These are phyloP conservation scores for Mucor racemosus DNA, from an alignment of 371 early-diverging fungal genomes.

Conservation along the genomic window DNA sequence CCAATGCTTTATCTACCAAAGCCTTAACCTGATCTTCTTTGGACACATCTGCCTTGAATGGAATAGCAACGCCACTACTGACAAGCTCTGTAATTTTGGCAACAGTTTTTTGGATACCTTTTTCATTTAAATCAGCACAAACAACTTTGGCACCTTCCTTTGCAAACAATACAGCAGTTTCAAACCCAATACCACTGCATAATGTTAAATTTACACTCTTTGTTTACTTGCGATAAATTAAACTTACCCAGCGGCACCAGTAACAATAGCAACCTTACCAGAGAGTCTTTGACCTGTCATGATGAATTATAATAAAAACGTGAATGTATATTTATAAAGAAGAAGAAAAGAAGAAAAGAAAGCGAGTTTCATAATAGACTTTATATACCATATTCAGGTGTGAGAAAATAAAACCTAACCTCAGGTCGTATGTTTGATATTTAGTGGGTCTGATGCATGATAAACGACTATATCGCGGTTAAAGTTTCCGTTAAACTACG, in stretches of 20 bases:
- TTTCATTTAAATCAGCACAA: slow-evolving; percentile 77
- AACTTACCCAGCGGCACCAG: slow-evolving; percentile 80
- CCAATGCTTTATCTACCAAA: slow-evolving; percentile 72
- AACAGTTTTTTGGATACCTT: slow-evolving; percentile 54
- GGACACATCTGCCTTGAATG: slow-evolving; percentile 69
- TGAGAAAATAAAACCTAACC: neutral
- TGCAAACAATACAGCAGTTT: slow-evolving; percentile 77
- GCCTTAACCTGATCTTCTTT: slow-evolving; percentile 76
- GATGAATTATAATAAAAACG: neutral
- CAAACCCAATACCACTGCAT: slow-evolving; percentile 82
- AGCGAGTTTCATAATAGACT: neutral
- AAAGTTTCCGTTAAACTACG: too few relatives aligned
- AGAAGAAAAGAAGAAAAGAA: neutral
- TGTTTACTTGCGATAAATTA: neutral
- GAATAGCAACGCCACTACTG: slow-evolving; percentile 44
- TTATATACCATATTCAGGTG: neutral
- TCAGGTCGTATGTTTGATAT: neutral
- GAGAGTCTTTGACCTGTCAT: slow-evolving; percentile 40
- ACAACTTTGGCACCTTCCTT: slow-evolving; percentile 86
- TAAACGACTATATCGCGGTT: too few relatives aligned
- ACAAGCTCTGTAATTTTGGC: slow-evolving; percentile 50
- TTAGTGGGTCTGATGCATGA: neutral
- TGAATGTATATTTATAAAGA: neutral
- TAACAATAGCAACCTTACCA: slow-evolving; percentile 86
- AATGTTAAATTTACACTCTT: neutral